Conservation (phyloP, 2,329 filamentous ascomycete genomes). For the Rhynchosporium agropyri region DNA sequence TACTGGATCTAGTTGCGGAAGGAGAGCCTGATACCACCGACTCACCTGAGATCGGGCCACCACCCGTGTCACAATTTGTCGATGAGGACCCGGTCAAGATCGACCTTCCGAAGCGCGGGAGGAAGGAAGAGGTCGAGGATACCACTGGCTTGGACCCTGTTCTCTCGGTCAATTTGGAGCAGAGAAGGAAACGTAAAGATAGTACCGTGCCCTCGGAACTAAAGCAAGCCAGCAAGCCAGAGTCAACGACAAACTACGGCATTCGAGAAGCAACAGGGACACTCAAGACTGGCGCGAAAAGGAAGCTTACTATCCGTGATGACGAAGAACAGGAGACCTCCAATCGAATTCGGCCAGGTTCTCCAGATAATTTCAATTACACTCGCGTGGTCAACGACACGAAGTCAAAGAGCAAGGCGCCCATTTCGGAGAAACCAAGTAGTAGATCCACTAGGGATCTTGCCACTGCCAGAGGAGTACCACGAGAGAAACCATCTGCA, state of each 20-base stretch:
- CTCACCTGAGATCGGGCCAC: slow-evolving; percentile 70
- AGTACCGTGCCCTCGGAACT: slow-evolving; percentile 30
- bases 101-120: slow-evolving; percentile 48
- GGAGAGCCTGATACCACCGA: slow-evolving; percentile 48
- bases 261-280: slow-evolving; percentile 34
- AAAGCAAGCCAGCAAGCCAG: slow-evolving; percentile 24
- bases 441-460: slow-evolving; percentile 33
- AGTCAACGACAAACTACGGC: slow-evolving; percentile 16
- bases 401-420: slow-evolving; percentile 24
- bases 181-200: slow-evolving; percentile 42
- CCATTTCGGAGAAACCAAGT: slow-evolving; percentile 28
- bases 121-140: slow-evolving; percentile 29
- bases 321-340: slow-evolving; percentile 49
- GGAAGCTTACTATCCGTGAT: slow-evolving; percentile 59
- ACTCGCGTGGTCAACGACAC: slow-evolving; percentile 40
- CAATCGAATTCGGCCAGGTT: slow-evolving; percentile 40
- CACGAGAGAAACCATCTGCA: slow-evolving; percentile 32
- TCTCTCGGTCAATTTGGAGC: slow-evolving; percentile 41
- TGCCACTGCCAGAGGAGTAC: slow-evolving; percentile 33
- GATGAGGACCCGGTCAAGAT: slow-evolving; percentile 58
- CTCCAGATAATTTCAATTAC: slow-evolving; percentile 37
- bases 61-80: slow-evolving; percentile 61
- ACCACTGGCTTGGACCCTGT: slow-evolving; percentile 31
- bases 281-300: slow-evolving; percentile 56
- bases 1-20: slow-evolving; percentile 35